Evolutionary conservation across 2,329 filamentous ascomycete genomes (phyloP), one percentile per base, ranked within the genome.

Genomic region (Colletotrichum nymphaeae): DNA sequence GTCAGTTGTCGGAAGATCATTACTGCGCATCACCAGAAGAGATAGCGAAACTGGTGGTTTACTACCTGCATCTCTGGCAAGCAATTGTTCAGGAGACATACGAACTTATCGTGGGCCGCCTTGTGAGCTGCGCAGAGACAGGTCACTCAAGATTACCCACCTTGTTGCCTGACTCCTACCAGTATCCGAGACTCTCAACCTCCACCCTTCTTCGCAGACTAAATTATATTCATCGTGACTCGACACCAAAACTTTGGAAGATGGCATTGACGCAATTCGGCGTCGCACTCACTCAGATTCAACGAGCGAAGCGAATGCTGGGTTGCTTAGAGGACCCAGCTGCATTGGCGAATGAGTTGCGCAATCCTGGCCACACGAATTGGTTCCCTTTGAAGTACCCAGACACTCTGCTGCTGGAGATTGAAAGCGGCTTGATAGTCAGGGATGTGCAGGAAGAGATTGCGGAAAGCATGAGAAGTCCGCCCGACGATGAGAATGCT

Each of bases 401-500:
- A 0, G 92, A 94, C 30, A 90, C 85, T 73, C 81, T 94, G 0
- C 80, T 95, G 0, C 73, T 94, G 0, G 92, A 94, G 78, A 82
- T 92, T 1, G 92, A 94, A 67, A 89, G 86, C 46, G 86, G 87
- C 1, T 84, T 94, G 1, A 77, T 91, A 8, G 90, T 95, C 14
- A 87, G 93, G 0, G 77, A 84, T 0, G 86, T 89, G 0, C 92
- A 94, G 77, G 84, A 87, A 2, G 78, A 87, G 1, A 90, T 94
- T 65, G 89, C 92, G 0, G 57, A 69, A 0, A 78, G 86, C 24
- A 94, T 94, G 88, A 87, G 85, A 3, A 62, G 76, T 0, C 86
- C 86, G 0, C 76, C 78, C 0, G 77, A 77, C 0, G 78, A 76
- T 0, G 35, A 78, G 0, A 93, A 91, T 75, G 79, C 85, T 0